Evolutionary conservation across 2,329 filamentous ascomycete genomes (phyloP).

Genomic region (Aspergillus fischeri): DNA sequence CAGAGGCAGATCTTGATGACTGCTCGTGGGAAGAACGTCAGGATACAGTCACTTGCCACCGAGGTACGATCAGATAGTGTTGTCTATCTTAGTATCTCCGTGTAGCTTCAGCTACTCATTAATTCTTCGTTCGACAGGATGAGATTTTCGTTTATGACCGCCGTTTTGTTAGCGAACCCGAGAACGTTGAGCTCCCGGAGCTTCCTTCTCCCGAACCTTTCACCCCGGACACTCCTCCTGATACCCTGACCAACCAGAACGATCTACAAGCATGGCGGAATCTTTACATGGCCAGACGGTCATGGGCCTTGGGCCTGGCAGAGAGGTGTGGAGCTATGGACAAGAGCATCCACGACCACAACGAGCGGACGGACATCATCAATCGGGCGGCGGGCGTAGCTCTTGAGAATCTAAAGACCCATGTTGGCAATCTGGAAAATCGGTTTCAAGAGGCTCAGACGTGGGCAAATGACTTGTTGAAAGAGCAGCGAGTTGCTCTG

Average conservation of each 20-base stretch:
- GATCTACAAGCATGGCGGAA: constrained; percentile 84
- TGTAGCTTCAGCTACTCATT: background rate
- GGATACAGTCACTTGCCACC: constrained; percentile 70
- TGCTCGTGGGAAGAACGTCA: constrained; percentile 75
- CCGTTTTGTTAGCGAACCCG: constrained; percentile 54
- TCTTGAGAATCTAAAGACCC: constrained; percentile 64
- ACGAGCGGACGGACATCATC: constrained; percentile 50
- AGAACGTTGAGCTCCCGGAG: constrained; percentile 47
- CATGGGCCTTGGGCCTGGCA: constrained; percentile 71
- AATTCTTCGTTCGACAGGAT: constrained; percentile 49
- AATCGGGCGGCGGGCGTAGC: constrained; percentile 77
- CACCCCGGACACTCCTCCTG: constrained; percentile 63
- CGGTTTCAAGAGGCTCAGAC: constrained; percentile 43
- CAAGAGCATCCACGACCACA: constrained; percentile 54
- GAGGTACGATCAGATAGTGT: constrained; percentile 56
- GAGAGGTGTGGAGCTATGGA: constrained; percentile 67
- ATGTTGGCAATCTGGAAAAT: constrained; percentile 43
- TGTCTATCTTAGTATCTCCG: background rate
- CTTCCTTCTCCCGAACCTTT: constrained; percentile 55
- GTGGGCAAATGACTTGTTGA: constrained; percentile 43
- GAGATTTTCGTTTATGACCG: constrained; percentile 94
- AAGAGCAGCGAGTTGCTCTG: constrained; percentile 42
- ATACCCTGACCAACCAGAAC: constrained; percentile 73
- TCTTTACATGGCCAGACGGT: constrained; percentile 73
- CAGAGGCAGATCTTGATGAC: constrained; percentile 86